Evolutionary conservation across 2,329 filamentous ascomycete species (phyloP).

Genomic region (Talaromyces sp.): DNA sequence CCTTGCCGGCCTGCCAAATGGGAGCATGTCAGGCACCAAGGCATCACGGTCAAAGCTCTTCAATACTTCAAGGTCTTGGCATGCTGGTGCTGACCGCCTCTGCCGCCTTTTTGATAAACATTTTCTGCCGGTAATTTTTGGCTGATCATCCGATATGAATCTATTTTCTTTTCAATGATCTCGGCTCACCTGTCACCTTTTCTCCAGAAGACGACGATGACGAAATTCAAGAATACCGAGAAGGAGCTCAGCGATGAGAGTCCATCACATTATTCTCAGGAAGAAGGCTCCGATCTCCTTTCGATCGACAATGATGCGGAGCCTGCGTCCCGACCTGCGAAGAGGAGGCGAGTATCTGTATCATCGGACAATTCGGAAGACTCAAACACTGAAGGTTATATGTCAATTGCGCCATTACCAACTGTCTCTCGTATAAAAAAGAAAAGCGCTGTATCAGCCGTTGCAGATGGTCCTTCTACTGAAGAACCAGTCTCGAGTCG

Average conservation of each 20-base stretch:
- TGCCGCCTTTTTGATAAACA: constrained; percentile 16
- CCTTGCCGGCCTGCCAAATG: neutral
- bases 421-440: constrained; percentile 42
- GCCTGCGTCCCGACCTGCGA: constrained; percentile 30
- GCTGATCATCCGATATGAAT: neutral
- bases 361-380: constrained; percentile 35
- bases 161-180: neutral
- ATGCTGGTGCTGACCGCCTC: constrained; percentile 8
- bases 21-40: neutral
- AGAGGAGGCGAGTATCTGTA: constrained; percentile 39
- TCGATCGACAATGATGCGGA: neutral
- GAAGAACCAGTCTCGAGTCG: constrained; percentile 38
- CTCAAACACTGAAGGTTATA: constrained; percentile 23
- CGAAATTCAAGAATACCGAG: neutral
- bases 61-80: neutral
- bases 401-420: constrained; percentile 29
- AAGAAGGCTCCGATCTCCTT: neutral
- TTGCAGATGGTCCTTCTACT: constrained; percentile 17
- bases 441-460: constrained; percentile 26
- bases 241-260: neutral
- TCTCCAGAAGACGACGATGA: neutral
- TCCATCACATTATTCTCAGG: neutral
- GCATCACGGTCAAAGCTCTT: neutral
- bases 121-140: constrained; percentile 18
- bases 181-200: neutral